Evolutionary conservation across 208 protist genomes (phyloP).

Genomic region (Balamuthia mandrillaris): DNA sequence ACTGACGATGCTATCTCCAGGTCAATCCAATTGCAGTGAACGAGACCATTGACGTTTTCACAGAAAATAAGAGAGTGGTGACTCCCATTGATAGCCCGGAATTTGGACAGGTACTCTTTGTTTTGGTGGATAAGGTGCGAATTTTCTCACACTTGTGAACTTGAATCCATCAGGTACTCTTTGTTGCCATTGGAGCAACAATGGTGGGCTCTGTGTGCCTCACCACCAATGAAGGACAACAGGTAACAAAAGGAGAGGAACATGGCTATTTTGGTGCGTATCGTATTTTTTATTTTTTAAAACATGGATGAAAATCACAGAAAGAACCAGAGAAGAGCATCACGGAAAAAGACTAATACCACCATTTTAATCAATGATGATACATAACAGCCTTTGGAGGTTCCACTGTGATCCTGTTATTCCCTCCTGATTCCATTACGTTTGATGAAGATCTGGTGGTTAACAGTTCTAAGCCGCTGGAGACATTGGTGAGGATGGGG

Average conservation of each 20-base stretch:
- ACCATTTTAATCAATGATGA: neutral
- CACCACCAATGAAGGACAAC: slow-evolving; percentile 50
- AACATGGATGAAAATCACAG: neutral
- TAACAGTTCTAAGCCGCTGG: slow-evolving; percentile 56
- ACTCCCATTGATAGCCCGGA: slow-evolving; percentile 11
- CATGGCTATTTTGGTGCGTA: slow-evolving; percentile 27
- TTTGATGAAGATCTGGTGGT: slow-evolving; percentile 68
- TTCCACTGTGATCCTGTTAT: slow-evolving; percentile 72
- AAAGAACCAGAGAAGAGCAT: neutral
- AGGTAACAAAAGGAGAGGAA: slow-evolving; percentile 46
- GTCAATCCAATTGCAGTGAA: slow-evolving; percentile 40
- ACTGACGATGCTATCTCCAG: slow-evolving; percentile 16
- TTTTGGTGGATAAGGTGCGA: neutral
- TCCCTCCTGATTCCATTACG: slow-evolving; percentile 51
- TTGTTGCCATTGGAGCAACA: slow-evolving; percentile 50
- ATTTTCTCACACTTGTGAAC: neutral
- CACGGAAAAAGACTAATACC: neutral
- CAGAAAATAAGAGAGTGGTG: slow-evolving; percentile 29
- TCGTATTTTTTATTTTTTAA: neutral
- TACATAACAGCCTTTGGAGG: slow-evolving; percentile 66
- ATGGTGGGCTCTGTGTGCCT: slow-evolving; percentile 70
- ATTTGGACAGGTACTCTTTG: slow-evolving; percentile 36
- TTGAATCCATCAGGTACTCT: neutral
- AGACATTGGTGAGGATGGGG: slow-evolving; percentile 39
- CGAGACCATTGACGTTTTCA: slow-evolving; percentile 19